Conservation (phyloP, 768 basidiomycete genomes). For the Infundibulicybe gibba region DNA sequence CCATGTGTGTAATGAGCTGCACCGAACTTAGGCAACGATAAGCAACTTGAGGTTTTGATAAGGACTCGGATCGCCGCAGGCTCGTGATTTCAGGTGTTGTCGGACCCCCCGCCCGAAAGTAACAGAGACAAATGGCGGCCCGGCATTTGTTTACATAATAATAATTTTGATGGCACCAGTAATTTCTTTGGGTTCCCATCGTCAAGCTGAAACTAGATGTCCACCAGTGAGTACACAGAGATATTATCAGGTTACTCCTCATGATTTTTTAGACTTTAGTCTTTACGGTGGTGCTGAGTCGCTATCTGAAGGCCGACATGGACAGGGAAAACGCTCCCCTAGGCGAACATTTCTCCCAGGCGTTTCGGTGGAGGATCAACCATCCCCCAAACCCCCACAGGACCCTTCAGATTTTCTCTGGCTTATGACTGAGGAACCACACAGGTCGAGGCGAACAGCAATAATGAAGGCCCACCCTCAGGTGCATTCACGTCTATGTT, state of each 20-base stretch:
- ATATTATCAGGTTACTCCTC: neutral
- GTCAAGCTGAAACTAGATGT: neutral
- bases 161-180: too few species aligned
- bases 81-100: too few species aligned
- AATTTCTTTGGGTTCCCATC: too few species aligned
- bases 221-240: neutral
- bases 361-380: conserved; percentile 38
- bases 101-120: too few species aligned
- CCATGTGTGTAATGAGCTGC: too few species aligned
- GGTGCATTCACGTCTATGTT: conserved; percentile 34
- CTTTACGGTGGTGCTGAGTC: conserved; percentile 84
- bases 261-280: conserved; percentile 59
- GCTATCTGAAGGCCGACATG: conserved; percentile 33
- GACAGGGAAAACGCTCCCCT: conserved; percentile 39
- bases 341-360: conserved; percentile 45
- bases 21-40: too few species aligned
- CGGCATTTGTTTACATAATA: too few species aligned
- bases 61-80: too few species aligned
- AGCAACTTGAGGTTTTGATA: too few species aligned
- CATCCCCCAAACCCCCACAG: conserved; percentile 53
- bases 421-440: conserved; percentile 98
- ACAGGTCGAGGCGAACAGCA: conserved; percentile 78
- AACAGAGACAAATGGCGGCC: too few species aligned
- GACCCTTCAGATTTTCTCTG: conserved; percentile 90
- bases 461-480: conserved; percentile 96